Evolutionary conservation across 2,329 filamentous ascomycete species (phyloP).

Genomic region (Neurospora sp.): DNA sequence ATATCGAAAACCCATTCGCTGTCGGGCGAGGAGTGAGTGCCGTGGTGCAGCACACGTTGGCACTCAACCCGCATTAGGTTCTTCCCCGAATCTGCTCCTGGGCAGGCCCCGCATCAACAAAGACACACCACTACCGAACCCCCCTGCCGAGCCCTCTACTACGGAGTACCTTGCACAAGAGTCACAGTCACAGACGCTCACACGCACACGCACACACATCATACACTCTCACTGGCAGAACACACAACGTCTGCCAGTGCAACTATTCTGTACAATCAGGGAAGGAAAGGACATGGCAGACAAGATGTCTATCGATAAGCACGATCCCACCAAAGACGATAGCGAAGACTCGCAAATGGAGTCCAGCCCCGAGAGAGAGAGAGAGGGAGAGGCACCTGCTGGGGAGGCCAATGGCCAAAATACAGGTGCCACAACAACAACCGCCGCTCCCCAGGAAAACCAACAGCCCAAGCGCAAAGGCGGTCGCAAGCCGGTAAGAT

Average conservation of each 20-base stretch:
- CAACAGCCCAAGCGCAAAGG: constrained; percentile 89
- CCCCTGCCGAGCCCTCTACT: background rate
- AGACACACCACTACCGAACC: background rate
- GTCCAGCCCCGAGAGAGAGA: constrained; percentile 51
- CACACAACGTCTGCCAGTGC: constrained; percentile 32
- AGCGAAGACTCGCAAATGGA: constrained; percentile 48
- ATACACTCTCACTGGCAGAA: constrained; percentile 7
- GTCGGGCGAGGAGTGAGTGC: background rate
- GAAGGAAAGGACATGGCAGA: constrained; percentile 47
- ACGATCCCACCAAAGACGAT: constrained; percentile 46
- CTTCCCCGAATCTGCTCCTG: background rate
- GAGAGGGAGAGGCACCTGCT: constrained; percentile 40
- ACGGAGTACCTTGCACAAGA: background rate
- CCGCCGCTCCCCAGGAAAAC: constrained; percentile 31
- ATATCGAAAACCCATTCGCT: background rate
- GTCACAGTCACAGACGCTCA: background rate
- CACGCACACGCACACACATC: background rate
- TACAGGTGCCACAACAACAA: constrained; percentile 20
- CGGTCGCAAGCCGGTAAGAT: constrained; percentile 84
- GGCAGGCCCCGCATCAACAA: background rate
- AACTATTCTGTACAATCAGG: constrained; percentile 25
- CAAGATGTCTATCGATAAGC: constrained; percentile 58
- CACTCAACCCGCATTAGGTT: background rate
- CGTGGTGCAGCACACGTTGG: background rate
- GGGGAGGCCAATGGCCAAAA: background rate